Conservation (phyloP, 75 land plant genomes). For the Selaginella tamariscina region DNA sequence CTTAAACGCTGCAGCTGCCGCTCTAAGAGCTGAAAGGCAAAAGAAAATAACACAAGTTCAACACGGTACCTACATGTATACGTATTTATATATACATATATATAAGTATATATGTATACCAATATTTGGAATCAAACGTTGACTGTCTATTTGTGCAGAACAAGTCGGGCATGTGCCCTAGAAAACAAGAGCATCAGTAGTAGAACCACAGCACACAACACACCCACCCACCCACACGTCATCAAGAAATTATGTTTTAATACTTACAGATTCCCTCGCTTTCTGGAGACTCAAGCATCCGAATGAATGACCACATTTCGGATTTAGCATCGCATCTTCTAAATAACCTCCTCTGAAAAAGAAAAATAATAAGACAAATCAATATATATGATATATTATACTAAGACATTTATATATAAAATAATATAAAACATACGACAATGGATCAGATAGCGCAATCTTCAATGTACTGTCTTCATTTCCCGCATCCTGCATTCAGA, state of each 20-base stretch:
- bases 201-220: neutral
- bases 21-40: constrained; percentile 56
- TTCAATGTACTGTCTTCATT: neutral
- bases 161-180: constrained; percentile 64
- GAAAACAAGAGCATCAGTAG: constrained; percentile 13
- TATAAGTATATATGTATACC: constrained; percentile 28
- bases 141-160: constrained; percentile 45
- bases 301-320: constrained; percentile 78
- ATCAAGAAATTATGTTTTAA: neutral
- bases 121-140: constrained; percentile 58
- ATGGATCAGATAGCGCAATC: neutral
- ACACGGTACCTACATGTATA: neutral
- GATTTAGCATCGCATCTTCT: constrained; percentile 81
- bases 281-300: constrained; percentile 71
- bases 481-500: neutral
- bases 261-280: constrained; percentile 61
- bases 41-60: neutral
- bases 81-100: neutral
- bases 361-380: neutral
- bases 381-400: neutral
- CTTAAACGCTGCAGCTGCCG: constrained; percentile 69
- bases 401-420: too few relatives aligned
- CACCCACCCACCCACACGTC: neutral
- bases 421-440: neutral
- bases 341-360: constrained; percentile 64